These are phyloP conservation scores for Collybia nuda DNA, from an alignment of 768 basidiomycete species.

Conservation along the genomic window DNA sequence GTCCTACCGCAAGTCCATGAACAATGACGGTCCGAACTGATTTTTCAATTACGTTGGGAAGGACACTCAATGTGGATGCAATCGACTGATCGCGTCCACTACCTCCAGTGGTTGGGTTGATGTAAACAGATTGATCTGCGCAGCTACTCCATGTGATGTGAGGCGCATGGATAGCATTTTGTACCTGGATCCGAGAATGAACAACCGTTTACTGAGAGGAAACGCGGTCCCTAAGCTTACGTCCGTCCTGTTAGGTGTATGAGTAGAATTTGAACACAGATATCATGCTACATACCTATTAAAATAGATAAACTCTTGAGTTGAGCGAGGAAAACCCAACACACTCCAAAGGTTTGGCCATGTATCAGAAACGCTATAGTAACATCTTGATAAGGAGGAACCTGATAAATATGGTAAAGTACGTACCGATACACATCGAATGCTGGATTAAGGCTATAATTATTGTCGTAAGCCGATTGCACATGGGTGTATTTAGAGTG, in stretches of 20 bases:
- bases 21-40: constrained; percentile 62
- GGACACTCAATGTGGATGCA: constrained; percentile 58
- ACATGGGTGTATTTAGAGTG: not conserved
- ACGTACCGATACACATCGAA: constrained; percentile 53
- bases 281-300: constrained; percentile 33
- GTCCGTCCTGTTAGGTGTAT: constrained; percentile 27
- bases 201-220: not conserved
- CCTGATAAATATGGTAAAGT: not conserved
- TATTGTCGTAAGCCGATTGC: not conserved
- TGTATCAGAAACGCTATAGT: constrained; percentile 47
- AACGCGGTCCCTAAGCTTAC: constrained; percentile 19
- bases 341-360: constrained; percentile 56
- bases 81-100: constrained; percentile 51
- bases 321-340: constrained; percentile 66
- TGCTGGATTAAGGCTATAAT: constrained; percentile 48
- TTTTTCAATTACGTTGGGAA: constrained; percentile 72
- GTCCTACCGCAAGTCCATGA: constrained; percentile 61
- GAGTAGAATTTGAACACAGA: not conserved
- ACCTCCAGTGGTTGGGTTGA: constrained; percentile 35
- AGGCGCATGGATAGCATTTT: constrained; percentile 64
- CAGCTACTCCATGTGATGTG: constrained; percentile 60
- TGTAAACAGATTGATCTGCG: constrained; percentile 50
- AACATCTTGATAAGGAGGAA: not conserved
- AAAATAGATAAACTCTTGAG: constrained; percentile 56
- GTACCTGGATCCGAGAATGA: constrained; percentile 25